Percentiles rank a stretch among this genome's conserved stretches.
Evolutionary conservation across 768 basidiomycete genomes (phyloP).

Genomic region (Pholiota conissans): DNA sequence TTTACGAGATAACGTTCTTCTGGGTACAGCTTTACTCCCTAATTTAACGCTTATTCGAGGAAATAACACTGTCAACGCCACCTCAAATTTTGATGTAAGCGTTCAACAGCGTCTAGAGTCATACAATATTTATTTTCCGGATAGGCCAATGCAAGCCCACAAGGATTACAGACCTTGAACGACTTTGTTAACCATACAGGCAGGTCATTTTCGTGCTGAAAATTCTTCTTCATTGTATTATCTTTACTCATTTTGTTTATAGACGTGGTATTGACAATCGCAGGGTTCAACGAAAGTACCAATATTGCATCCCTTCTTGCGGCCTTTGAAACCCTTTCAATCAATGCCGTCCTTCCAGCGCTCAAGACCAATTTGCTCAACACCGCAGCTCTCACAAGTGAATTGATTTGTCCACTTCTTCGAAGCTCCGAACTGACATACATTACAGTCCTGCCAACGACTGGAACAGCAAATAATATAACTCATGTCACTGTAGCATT

Average conservation of each 20-base stretch:
- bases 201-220: too few species aligned
- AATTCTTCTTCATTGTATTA: neutral
- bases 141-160: conserved; percentile 59
- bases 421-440: neutral
- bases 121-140: conserved; percentile 9
- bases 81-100: conserved; percentile 50
- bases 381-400: conserved; percentile 55
- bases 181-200: conserved; percentile 67
- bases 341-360: conserved; percentile 59
- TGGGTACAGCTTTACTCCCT: conserved; percentile 66
- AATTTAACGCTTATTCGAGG: conserved; percentile 60
- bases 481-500: conserved; percentile 63
- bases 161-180: conserved; percentile 62
- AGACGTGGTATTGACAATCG: conserved; percentile 60
- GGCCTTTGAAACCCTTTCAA: conserved; percentile 60
- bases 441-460: conserved; percentile 59
- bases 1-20: conserved; percentile 43
- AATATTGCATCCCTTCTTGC: conserved; percentile 53
- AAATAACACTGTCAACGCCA: conserved; percentile 53
- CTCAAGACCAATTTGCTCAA: conserved; percentile 57
- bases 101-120: neutral
- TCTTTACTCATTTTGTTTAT: neutral
- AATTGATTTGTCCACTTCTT: neutral
- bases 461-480: conserved; percentile 61
- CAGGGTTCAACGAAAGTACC: conserved; percentile 62